Evolutionary conservation across 179 eudicot genomes (phyloP).

Genomic region (Beta macrorhiza): DNA sequence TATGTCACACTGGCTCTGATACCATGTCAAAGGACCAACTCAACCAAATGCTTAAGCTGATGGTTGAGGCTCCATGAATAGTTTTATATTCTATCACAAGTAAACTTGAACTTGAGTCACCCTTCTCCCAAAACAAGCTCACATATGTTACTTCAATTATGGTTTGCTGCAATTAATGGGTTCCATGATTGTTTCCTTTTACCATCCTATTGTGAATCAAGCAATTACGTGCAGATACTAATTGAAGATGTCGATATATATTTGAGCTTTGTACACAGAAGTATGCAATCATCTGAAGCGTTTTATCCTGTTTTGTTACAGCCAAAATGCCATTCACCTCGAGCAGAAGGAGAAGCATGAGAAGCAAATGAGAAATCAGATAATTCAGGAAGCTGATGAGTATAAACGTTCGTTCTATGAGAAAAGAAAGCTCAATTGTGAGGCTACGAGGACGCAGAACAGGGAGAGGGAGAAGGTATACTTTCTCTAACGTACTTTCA

Average conservation of each 20-base stretch:
- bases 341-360: conserved; percentile 74
- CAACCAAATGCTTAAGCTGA: no score
- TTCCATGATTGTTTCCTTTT: background rate
- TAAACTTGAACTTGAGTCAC: no score
- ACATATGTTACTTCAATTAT: no score
- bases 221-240: background rate
- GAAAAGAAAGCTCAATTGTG: conserved; percentile 45
- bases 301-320: conserved; percentile 9
- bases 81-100: no score
- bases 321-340: conserved; percentile 63
- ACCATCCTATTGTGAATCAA: background rate
- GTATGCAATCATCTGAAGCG: no score
- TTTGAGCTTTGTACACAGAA: background rate
- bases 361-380: conserved; percentile 57
- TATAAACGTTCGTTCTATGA: conserved; percentile 55
- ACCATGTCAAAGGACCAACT: no score
- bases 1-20: no score
- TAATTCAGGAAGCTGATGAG: conserved; percentile 65
- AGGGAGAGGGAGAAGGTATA: conserved; percentile 67
- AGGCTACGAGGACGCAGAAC: conserved; percentile 43
- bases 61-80: no score
- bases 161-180: no score
- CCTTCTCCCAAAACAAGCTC: no score
- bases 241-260: background rate
- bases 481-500: background rate